Conservation (phyloP, 768 basidiomycete species). For the Lactifluus piperatus region DNA sequence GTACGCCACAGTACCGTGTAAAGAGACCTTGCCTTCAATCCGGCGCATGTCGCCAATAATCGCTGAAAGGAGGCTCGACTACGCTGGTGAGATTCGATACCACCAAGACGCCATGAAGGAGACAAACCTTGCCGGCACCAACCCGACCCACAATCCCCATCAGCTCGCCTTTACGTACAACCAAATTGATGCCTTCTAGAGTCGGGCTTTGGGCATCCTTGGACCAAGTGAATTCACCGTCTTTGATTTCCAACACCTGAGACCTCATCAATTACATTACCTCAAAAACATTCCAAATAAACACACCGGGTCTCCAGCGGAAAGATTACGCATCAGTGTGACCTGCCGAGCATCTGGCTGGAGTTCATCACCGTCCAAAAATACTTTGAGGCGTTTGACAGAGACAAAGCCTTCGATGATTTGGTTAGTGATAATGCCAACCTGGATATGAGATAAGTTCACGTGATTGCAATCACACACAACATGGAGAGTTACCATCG, state of each 20-base stretch:
- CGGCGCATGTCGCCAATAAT: slow-evolving; percentile 85
- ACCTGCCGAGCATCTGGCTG: slow-evolving; percentile 67
- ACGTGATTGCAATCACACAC: background rate
- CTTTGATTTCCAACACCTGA: slow-evolving; percentile 56
- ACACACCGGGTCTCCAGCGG: slow-evolving; percentile 51
- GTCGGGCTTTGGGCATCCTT: slow-evolving; percentile 47
- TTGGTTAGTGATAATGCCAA: slow-evolving; percentile 65
- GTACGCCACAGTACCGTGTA: slow-evolving; percentile 70
- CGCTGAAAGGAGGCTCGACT: slow-evolving; percentile 70
- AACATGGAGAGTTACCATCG: slow-evolving; percentile 45
- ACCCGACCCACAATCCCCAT: slow-evolving; percentile 83
- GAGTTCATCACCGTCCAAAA: slow-evolving; percentile 71
- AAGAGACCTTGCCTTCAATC: slow-evolving; percentile 57
- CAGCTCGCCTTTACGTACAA: slow-evolving; percentile 74
- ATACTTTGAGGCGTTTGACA: slow-evolving; percentile 64
- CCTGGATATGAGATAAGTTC: slow-evolving; percentile 31
- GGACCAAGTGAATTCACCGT: slow-evolving; percentile 80
- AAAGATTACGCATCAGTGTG: slow-evolving; percentile 34
- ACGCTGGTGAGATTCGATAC: slow-evolving; percentile 2
- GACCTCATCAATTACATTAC: background rate
- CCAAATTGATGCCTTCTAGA: slow-evolving; percentile 69
- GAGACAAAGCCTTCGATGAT: slow-evolving; percentile 85
- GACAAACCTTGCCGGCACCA: slow-evolving; percentile 75
- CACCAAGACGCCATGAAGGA: slow-evolving; percentile 8
- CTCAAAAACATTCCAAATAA: background rate